These are phyloP conservation scores for Salix purpurea DNA, from an alignment of 345 rosid species.

Conservation along the genomic window DNA sequence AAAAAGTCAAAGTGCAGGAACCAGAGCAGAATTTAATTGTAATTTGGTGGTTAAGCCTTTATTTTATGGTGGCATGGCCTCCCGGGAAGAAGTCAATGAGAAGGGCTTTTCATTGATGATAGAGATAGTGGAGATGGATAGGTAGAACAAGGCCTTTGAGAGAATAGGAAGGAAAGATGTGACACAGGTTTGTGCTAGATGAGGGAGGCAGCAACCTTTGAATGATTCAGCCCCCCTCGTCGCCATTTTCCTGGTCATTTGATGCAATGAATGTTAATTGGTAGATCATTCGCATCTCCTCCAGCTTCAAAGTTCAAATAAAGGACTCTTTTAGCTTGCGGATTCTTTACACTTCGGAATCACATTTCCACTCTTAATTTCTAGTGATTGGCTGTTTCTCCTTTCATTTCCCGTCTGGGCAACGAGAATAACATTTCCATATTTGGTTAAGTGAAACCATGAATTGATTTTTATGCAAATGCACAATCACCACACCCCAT, in stretches of 20 bases:
- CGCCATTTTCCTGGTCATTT: neutral
- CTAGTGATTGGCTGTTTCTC: neutral
- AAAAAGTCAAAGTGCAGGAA: too few species aligned
- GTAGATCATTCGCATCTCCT: too few species aligned
- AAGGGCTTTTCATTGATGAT: constrained; percentile 51
- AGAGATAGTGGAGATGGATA: constrained; percentile 55
- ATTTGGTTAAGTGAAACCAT: neutral
- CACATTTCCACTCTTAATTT: too few species aligned
- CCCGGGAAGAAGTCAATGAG: constrained; percentile 52
- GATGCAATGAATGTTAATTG: neutral
- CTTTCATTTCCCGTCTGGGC: neutral
- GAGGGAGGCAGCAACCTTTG: constrained; percentile 47
- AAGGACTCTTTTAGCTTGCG: too few species aligned
- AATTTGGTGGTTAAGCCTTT: neutral
- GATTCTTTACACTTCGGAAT: too few species aligned
- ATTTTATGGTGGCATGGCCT: neutral
- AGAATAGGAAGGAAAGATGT: constrained; percentile 64
- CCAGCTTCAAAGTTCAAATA: too few species aligned
- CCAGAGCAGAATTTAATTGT: too few species aligned
- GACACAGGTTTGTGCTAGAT: constrained; percentile 58
- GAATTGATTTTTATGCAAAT: neutral
- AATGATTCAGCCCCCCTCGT: neutral
- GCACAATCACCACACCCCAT: neutral
- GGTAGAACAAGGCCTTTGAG: constrained; percentile 39
- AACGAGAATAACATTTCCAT: too few species aligned